Base-by-base conservation (phyloP, 805 yeast genomes). In the Cyberlindnera samutprakarnensis region DNA sequence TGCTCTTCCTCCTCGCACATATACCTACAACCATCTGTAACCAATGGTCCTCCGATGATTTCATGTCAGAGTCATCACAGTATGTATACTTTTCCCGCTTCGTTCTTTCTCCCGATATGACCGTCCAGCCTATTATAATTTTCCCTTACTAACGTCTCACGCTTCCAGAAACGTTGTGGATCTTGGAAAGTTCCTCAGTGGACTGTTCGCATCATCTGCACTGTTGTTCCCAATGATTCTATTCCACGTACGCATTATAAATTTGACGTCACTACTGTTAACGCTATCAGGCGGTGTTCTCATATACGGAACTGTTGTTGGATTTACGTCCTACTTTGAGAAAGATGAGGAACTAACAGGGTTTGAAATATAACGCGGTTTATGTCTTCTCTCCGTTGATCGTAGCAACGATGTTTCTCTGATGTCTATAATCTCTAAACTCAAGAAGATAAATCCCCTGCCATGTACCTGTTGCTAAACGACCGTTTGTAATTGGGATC, bases 381-480 rank as follows among this genome's bases (percentile, higher is more conserved):
- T 15, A 13, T 14, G 23, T 30, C 23, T 29, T 23, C 28, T 31
- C 50, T 4, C 92, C 94, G 43, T 81, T 73, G 42, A 83, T 66
- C 0, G 94, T 82, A 9, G 85, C 88, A 10, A 83, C 76, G 17
- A 82, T 59, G 33, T 68, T 68, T 47, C 94, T 67, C 7, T 76
- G 56, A 47, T 83, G 90, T 43, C 61, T 57, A 53, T 72, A 68
- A 28, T 64, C 63, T 46, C 94, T 66, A 56, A 84, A 83, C 52
- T 83, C 94, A 47, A 82, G 63, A 30, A 79, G 61, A 65, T 81
- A 83, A 25, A 84, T 68, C 0, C 92, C 94, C 51, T 83, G 94
- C 94, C 94, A 84, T 1, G 92, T 83, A 2, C 94, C 94, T 0
- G 78, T 65, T 1, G 77, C 78, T 34, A 83, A 57, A 21, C 62